phyloP scores from a whole-genome alignment of 2,329 filamentous ascomycete species.

The Ophiostoma novo-ulmi region DNA sequence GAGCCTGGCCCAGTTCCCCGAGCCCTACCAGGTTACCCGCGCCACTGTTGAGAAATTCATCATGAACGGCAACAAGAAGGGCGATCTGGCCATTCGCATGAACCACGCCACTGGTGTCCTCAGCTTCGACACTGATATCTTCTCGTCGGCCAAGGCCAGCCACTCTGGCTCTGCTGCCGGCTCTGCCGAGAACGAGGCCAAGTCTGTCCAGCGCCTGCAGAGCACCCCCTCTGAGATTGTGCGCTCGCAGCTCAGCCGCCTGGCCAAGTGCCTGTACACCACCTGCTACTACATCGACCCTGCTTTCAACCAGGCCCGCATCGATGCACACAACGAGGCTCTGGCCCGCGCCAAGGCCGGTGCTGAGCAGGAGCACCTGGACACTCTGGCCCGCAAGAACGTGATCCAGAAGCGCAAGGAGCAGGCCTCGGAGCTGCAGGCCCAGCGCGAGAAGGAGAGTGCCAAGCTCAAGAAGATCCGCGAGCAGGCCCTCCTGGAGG shows the following conservation, averaged over 20 bases:
- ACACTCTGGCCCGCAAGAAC: constrained; percentile 78
- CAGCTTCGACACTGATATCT: constrained; percentile 96
- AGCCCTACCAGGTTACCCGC: constrained; percentile 87
- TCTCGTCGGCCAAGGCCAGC: constrained; percentile 90
- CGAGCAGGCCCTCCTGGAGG: constrained; percentile 82
- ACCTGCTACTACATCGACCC: constrained; percentile 96
- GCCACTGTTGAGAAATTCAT: constrained; percentile 99
- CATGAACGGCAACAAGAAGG: constrained; percentile 99
- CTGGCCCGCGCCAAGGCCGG: constrained; percentile 78
- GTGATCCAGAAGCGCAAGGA: constrained; percentile 97
- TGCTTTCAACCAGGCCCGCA: constrained; percentile 73
- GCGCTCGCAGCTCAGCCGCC: constrained; percentile 83
- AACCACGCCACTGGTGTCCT: constrained; percentile 92
- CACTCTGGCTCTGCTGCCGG: constrained; percentile 78
- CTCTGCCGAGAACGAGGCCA: constrained; percentile 78
- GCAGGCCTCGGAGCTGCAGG: constrained; percentile 80
- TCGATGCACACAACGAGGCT: constrained; percentile 73
- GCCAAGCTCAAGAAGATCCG: constrained; percentile 80
- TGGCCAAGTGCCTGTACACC: constrained; percentile 85
- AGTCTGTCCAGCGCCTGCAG: constrained; percentile 88
- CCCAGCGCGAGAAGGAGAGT: constrained; percentile 87
- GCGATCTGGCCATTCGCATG: constrained; percentile 90
- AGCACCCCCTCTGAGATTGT: constrained; percentile 98
- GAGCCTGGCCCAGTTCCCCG: constrained; percentile 89
- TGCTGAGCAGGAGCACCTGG: constrained; percentile 84